Evolutionary conservation across 2,329 filamentous ascomycete genomes (phyloP).

Genomic region (Parastagonospora nodorum): DNA sequence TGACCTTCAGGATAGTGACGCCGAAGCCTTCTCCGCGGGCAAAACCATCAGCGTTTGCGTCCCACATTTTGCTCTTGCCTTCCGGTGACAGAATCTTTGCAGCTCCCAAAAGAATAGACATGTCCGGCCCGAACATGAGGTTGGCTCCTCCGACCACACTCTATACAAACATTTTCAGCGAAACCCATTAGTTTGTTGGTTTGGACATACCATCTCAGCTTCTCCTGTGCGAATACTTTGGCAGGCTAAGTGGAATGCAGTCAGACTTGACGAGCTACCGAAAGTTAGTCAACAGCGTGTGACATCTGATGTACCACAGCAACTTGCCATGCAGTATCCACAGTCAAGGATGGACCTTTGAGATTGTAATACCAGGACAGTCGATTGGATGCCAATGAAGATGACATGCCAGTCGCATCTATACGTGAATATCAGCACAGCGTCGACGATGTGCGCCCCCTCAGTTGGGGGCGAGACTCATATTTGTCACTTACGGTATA

Average conservation of each 20-base stretch:
- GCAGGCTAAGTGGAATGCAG: constrained; percentile 23
- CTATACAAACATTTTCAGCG: constrained; percentile 27
- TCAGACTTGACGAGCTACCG: too few relatives aligned
- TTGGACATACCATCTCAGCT: too few relatives aligned
- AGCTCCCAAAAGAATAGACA: constrained; percentile 17
- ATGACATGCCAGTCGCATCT: constrained; percentile 9
- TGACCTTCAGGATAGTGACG: constrained; percentile 21
- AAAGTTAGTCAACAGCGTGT: too few relatives aligned
- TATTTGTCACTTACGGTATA: too few relatives aligned
- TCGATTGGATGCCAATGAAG: constrained; percentile 15
- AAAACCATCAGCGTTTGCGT: constrained; percentile 65
- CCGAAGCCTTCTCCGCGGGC: constrained; percentile 65
- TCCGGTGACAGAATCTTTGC: constrained; percentile 30
- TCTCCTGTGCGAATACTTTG: constrained; percentile 14
- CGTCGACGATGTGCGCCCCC: too few relatives aligned
- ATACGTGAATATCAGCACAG: too few relatives aligned
- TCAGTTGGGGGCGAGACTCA: too few relatives aligned
- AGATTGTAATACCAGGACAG: constrained; percentile 26
- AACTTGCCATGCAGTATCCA: constrained; percentile 32
- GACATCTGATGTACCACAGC: constrained; percentile 8
- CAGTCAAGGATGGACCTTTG: constrained; percentile 20
- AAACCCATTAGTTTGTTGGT: too few relatives aligned
- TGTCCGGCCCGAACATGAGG: constrained; percentile 23
- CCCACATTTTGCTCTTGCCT: constrained; percentile 44
- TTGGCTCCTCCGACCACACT: constrained; percentile 23